Conservation (phyloP, 2,329 filamentous ascomycete genomes). For the Fusarium secorum region DNA sequence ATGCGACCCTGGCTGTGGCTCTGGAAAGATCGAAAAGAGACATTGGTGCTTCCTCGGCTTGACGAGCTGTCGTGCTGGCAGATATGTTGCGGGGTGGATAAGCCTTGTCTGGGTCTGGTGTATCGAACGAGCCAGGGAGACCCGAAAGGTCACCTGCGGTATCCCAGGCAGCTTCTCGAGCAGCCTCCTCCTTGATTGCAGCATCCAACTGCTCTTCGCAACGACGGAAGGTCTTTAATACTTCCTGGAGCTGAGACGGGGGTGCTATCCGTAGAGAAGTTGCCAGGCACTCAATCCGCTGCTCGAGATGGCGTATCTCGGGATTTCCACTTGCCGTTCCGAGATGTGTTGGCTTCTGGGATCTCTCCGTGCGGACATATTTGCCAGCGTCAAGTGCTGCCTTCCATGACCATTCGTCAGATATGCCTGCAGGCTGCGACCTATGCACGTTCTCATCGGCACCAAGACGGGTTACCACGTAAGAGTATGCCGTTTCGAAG, state of each 20-base stretch:
- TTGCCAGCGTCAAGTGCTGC: slow-evolving; percentile 81
- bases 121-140: slow-evolving; percentile 63
- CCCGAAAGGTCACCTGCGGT: slow-evolving; percentile 66
- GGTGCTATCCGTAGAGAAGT: slow-evolving; percentile 79
- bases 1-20: slow-evolving; percentile 66
- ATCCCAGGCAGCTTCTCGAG: slow-evolving; percentile 75
- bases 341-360: slow-evolving; percentile 65
- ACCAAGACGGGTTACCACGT: slow-evolving; percentile 75
- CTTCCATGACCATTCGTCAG: slow-evolving; percentile 78
- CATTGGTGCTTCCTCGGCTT: slow-evolving; percentile 66
- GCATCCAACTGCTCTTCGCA: slow-evolving; percentile 80
- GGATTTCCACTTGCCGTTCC: slow-evolving; percentile 66
- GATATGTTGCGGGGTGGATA: slow-evolving; percentile 46
- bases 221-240: slow-evolving; percentile 76
- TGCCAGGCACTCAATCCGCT: slow-evolving; percentile 81
- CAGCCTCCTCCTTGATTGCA: slow-evolving; percentile 71
- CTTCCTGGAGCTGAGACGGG: slow-evolving; percentile 72
- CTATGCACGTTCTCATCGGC: slow-evolving; percentile 15
- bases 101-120: slow-evolving; percentile 37
- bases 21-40: slow-evolving; percentile 71
- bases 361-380: slow-evolving; percentile 66
- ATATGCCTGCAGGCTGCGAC: background rate
- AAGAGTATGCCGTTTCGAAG: slow-evolving; percentile 88
- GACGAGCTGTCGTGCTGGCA: slow-evolving; percentile 46
- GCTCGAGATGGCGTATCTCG: slow-evolving; percentile 76